Conservation (phyloP, 176 grass and related monocot genomes). For the Oryza glaberrima region DNA sequence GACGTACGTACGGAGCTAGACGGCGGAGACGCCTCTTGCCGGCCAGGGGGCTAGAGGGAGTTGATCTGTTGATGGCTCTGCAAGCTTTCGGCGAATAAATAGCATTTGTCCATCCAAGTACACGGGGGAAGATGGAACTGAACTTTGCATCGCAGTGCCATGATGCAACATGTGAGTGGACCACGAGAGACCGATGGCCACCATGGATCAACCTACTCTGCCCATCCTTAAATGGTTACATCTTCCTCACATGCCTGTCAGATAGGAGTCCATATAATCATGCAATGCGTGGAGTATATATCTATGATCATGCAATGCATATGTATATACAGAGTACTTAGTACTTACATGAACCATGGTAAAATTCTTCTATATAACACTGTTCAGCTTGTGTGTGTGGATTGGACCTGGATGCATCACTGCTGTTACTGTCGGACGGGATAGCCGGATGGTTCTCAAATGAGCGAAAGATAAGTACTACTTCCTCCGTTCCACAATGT, state of each 20-base stretch:
- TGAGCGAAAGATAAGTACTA: background rate
- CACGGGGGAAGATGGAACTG: constrained; percentile 36
- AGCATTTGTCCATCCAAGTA: constrained; percentile 23
- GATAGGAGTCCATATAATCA: background rate
- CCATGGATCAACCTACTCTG: constrained; percentile 26
- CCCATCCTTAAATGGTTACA: constrained; percentile 47
- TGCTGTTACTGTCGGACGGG: constrained; percentile 16
- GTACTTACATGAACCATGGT: background rate
- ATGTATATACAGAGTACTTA: no score
- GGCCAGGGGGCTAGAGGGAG: background rate
- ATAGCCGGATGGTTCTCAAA: background rate
- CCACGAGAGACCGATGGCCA: constrained; percentile 14
- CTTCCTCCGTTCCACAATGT: no score
- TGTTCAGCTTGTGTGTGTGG: background rate
- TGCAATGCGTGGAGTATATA: no score
- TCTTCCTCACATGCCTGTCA: constrained; percentile 37
- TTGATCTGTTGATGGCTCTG: constrained; percentile 24
- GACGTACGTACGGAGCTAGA: background rate
- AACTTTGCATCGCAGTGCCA: constrained; percentile 20
- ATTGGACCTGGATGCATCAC: background rate
- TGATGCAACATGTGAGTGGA: constrained; percentile 47
- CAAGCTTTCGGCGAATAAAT: constrained; percentile 64
- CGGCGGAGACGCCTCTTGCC: background rate
- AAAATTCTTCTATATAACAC: background rate
- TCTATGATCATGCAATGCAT: background rate